phyloP scores from a whole-genome alignment of 305 asterid genomes.

The Fraxinus nigra region DNA sequence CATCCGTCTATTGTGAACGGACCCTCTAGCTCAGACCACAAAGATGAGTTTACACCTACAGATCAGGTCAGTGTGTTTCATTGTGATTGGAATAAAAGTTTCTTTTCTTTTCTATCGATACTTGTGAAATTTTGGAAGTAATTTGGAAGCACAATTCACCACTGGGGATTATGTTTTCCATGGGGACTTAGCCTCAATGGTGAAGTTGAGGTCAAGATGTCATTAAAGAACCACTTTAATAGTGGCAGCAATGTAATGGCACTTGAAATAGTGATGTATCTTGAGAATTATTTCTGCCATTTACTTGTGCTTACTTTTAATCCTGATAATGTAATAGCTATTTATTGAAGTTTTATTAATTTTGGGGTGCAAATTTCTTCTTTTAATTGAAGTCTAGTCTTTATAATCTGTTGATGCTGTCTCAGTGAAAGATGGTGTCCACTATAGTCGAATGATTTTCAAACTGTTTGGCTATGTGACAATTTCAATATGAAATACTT shows the following conservation, averaged over 20 bases:
- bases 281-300: neutral
- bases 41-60: constrained; percentile 35
- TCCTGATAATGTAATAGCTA: neutral
- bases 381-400: neutral
- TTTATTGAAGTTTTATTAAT: neutral
- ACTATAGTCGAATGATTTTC: neutral
- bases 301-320: neutral
- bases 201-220: neutral
- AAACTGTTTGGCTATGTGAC: constrained; percentile 2
- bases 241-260: neutral
- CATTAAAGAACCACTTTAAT: neutral
- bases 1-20: constrained; percentile 40
- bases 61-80: constrained; percentile 39
- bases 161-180: neutral
- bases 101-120: neutral
- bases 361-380: neutral
- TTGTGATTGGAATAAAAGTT: neutral
- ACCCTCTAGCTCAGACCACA: constrained; percentile 35
- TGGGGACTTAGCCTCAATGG: neutral
- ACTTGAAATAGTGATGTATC: neutral
- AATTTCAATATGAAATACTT: constrained; percentile 19
- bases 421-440: neutral
- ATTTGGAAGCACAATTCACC: neutral
- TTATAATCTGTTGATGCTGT: constrained; percentile 1
- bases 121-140: neutral